These are phyloP conservation scores for Ustulina deusta DNA, from an alignment of 2,329 filamentous ascomycete species.

Conservation along the genomic window DNA sequence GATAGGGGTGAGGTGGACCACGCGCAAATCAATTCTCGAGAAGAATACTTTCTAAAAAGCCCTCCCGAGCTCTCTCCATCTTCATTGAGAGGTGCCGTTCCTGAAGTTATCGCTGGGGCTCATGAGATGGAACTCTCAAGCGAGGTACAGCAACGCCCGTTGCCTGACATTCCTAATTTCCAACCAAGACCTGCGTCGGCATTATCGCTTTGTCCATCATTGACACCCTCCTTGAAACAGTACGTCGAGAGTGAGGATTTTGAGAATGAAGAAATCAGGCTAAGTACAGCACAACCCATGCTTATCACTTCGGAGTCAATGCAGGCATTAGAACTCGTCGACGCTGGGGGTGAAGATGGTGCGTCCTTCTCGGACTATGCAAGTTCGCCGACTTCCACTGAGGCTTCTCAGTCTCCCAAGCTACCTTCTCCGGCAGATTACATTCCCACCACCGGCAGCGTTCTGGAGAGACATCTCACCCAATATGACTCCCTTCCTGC, in stretches of 20 bases:
- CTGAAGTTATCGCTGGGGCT: constrained; percentile 19
- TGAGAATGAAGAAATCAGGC: constrained; percentile 48
- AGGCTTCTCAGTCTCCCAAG: constrained; percentile 42
- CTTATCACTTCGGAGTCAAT: constrained; percentile 47
- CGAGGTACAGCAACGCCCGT: constrained; percentile 44
- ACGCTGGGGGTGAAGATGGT: constrained; percentile 37
- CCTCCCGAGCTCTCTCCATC: constrained; percentile 35
- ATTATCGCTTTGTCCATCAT: constrained; percentile 50
- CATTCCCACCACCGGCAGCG: constrained; percentile 49
- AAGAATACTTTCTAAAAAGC: constrained; percentile 40
- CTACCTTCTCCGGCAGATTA: constrained; percentile 49
- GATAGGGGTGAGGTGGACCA: constrained; percentile 24
- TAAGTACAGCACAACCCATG: constrained; percentile 48
- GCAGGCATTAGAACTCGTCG: constrained; percentile 44
- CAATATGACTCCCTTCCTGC: constrained; percentile 45
- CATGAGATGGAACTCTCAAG: constrained; percentile 12
- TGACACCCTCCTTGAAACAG: constrained; percentile 50
- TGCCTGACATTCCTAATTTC: constrained; percentile 47
- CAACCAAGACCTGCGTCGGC: constrained; percentile 44
- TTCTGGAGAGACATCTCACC: constrained; percentile 48
- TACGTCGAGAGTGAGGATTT: constrained; percentile 52
- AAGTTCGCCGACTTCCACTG: constrained; percentile 45
- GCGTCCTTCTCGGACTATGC: constrained; percentile 49
- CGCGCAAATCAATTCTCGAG: neutral
- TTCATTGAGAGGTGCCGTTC: neutral